These are phyloP conservation scores for Blastobotrys chiropterorum DNA, from an alignment of 805 yeast species.

Conservation along the genomic window DNA sequence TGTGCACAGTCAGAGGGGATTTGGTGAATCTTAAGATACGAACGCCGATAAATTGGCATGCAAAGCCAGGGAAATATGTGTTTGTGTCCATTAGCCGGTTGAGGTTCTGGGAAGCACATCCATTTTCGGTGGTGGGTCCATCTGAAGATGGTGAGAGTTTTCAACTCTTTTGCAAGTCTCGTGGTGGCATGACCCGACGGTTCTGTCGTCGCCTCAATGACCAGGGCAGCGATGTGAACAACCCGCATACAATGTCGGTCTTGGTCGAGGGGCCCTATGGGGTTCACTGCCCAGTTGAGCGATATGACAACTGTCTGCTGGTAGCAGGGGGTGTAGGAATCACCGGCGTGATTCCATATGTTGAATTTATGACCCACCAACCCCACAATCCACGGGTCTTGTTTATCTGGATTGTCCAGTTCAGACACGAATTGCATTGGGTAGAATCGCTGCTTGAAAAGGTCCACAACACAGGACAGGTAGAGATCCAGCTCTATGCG, in stretches of 20 bases:
- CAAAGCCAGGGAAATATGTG: conserved; percentile 57
- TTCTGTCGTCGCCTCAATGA: conserved; percentile 32
- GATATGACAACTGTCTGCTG: conserved; percentile 43
- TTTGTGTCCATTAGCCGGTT: conserved; percentile 45
- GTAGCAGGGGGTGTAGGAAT: conserved; percentile 64
- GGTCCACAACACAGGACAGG: conserved; percentile 28
- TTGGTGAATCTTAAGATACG: conserved; percentile 45
- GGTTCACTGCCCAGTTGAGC: conserved; percentile 39
- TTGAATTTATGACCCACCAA: conserved; percentile 26
- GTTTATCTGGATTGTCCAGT: conserved; percentile 28
- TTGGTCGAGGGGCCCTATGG: conserved; percentile 63
- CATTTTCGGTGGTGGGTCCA: conserved; percentile 49
- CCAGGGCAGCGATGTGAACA: conserved; percentile 27
- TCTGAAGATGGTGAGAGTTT: conserved; percentile 37
- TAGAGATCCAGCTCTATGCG: conserved; percentile 15
- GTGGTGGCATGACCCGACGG: conserved; percentile 47
- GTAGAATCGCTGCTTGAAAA: conserved; percentile 17
- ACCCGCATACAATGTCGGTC: conserved; percentile 35
- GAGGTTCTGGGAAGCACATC: conserved; percentile 62
- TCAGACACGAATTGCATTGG: conserved; percentile 14
- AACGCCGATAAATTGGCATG: conserved; percentile 49
- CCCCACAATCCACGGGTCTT: conserved; percentile 15
- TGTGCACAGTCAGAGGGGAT: conserved; percentile 39
- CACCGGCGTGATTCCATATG: conserved; percentile 49
- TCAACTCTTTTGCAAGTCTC: conserved; percentile 44